phyloP scores from a whole-genome alignment of 2,329 filamentous ascomycete species.

The Gremmenia infestans region DNA sequence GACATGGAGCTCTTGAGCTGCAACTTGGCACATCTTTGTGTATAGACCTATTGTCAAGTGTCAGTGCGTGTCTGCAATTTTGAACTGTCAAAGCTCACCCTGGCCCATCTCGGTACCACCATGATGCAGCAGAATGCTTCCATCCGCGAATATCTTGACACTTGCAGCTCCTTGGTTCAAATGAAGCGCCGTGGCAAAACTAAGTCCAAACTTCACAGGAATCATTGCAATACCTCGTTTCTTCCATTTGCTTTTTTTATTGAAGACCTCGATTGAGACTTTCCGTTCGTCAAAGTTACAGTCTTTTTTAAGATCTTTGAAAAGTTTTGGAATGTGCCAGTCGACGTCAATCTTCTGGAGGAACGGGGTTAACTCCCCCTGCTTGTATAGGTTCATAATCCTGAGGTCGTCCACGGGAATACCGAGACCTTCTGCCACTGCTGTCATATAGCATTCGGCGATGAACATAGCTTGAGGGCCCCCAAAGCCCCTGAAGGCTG shows the following conservation, averaged over 20 bases:
- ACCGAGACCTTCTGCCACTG: constrained; percentile 79
- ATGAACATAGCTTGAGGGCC: constrained; percentile 97
- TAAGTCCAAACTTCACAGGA: constrained; percentile 97
- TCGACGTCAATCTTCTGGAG: constrained; percentile 88
- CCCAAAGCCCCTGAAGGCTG: constrained; percentile 93
- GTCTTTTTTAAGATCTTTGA: constrained; percentile 78
- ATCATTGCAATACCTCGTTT: constrained; percentile 76
- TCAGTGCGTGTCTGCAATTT: no score
- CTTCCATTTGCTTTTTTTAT: constrained; percentile 85
- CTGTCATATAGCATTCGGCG: constrained; percentile 81
- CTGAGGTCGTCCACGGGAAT: constrained; percentile 80
- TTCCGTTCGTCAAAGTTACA: constrained; percentile 65
- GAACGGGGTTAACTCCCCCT: constrained; percentile 78
- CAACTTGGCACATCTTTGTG: constrained; percentile 96
- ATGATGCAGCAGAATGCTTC: constrained; percentile 86
- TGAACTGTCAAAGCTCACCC: constrained; percentile 52
- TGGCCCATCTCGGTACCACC: constrained; percentile 99
- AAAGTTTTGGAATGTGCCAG: constrained; percentile 96
- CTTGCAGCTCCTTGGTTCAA: constrained; percentile 93
- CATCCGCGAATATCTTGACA: constrained; percentile 96
- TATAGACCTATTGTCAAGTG: constrained; percentile 85
- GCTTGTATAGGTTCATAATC: constrained; percentile 83
- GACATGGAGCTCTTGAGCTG: constrained; percentile 80
- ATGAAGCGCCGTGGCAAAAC: constrained; percentile 89
- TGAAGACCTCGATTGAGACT: constrained; percentile 71